Evolutionary conservation across 495 filamentous ascomycete species (phyloP), one percentile per base, ranked within the genome.

Genomic region (Daldinia bambusicola): DNA sequence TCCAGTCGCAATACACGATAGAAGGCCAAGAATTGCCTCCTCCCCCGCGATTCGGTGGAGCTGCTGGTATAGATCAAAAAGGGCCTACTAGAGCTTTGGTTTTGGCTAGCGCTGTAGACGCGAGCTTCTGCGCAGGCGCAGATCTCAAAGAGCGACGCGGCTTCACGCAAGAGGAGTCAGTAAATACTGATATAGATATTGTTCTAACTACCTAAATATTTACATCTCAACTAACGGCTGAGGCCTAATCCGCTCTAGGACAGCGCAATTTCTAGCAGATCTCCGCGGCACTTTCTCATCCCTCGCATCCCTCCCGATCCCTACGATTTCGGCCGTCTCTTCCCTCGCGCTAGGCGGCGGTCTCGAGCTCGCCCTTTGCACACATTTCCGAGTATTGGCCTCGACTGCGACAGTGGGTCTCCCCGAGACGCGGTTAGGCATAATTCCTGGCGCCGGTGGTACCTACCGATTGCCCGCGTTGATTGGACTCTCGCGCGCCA

Each of bases 371-470:
- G 94, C 93, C 1, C 85, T 99, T 12, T 86, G 89, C 70, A 97
- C 93, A 2, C 87, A 93, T 76, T 87, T 99, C 73, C 92, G 95
- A 62, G 89, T 99, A 61, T 88, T 97, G 70, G 84, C 88, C 38
- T 90, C 91, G 12, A 88, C 85, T 45, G 89, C 91, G 22, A 80
- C 83, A 51, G 88, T 99, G 61, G 95, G 88, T 0, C 86, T 99
- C 2, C 95, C 95, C 2, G 95, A 99, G 74, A 98, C 95, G 0
- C 82, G 93, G 0, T 86, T 99, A 0, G 95, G 90, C 22, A 98
- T 99, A 74, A 91, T 98, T 64, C 95, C 95, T 6, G 95, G 95
- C 48, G 96, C 95, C 0, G 95, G 95, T 6, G 95, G 95, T 16
- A 97, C 94, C 0, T 94, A 92, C 76, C 89, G 95, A 4, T 85